A percentile compares a stretch with the other conserved stretches of the same genome.
These are phyloP conservation scores for Cladosporium sp. DNA, from an alignment of 2,329 filamentous ascomycete species.

Conservation along the genomic window DNA sequence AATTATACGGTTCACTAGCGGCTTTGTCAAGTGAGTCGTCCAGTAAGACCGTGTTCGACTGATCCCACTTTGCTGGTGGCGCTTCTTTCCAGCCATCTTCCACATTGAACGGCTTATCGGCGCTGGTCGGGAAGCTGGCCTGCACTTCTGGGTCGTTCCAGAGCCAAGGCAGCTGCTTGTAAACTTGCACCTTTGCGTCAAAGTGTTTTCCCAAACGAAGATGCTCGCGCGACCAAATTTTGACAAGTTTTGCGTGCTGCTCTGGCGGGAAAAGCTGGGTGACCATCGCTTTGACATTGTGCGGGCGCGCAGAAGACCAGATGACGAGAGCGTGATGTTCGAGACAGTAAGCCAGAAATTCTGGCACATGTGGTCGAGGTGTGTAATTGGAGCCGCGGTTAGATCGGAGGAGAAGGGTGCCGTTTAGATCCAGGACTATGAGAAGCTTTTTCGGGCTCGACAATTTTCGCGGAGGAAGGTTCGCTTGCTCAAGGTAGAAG, in stretches of 20 bases:
- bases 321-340: conserved; percentile 65
- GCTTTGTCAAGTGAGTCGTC: conserved; percentile 85
- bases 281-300: conserved; percentile 72
- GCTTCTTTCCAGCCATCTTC: conserved; percentile 22
- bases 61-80: conserved; percentile 62
- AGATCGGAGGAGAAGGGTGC: conserved; percentile 75
- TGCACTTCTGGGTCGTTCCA: conserved; percentile 60
- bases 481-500: conserved; percentile 25
- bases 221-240: conserved; percentile 75
- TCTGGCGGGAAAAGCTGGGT: conserved; percentile 59
- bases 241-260: conserved; percentile 58
- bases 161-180: conserved; percentile 76
- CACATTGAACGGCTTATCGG: conserved; percentile 8
- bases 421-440: conserved; percentile 89
- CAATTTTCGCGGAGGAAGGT: conserved; percentile 17
- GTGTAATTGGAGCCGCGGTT: conserved; percentile 36
- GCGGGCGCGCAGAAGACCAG: conserved; percentile 81
- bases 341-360: conserved; percentile 74
- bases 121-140: conserved; percentile 39
- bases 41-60: conserved; percentile 84
- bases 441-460: conserved; percentile 55
- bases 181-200: conserved; percentile 73
- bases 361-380: conserved; percentile 64
- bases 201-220: conserved; percentile 65
- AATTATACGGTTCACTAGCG: conserved; percentile 77